Conservation (phyloP, 2,329 filamentous ascomycete genomes). For the Furcasterigmium sp. region DNA sequence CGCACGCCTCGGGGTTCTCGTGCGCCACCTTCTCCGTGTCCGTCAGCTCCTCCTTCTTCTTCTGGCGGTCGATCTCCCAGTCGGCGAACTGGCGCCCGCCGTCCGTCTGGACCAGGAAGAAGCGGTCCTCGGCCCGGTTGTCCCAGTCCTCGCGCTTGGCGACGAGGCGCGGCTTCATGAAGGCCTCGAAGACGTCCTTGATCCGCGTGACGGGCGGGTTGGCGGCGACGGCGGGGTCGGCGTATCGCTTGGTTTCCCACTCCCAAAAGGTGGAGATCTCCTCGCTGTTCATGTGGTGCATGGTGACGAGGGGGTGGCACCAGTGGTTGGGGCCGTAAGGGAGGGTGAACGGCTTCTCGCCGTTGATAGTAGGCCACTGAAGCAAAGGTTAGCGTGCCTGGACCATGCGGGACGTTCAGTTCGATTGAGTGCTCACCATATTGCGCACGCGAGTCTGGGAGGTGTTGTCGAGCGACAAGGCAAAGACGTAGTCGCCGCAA, state of each 20-base stretch:
- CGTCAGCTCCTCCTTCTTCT: constrained; percentile 22
- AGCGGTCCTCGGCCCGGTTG: constrained; percentile 40
- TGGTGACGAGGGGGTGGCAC: constrained; percentile 51
- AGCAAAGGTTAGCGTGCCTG: too few relatives aligned
- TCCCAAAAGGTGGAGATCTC: constrained; percentile 46
- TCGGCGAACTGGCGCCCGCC: constrained; percentile 20
- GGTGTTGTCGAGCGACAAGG: constrained; percentile 36
- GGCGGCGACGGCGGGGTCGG: constrained; percentile 10
- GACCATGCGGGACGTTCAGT: constrained; percentile 15
- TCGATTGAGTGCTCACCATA: too few relatives aligned
- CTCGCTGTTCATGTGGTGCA: constrained; percentile 48
- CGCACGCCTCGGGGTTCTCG: constrained; percentile 35
- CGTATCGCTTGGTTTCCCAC: constrained; percentile 39
- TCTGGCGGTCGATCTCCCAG: constrained; percentile 23
- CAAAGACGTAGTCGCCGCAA: constrained; percentile 48
- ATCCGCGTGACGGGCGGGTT: constrained; percentile 30
- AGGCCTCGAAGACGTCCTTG: constrained; percentile 41
- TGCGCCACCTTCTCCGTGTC: constrained; percentile 35
- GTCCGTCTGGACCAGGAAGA: constrained; percentile 29
- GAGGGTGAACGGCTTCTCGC: constrained; percentile 48
- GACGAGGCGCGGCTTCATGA: constrained; percentile 34
- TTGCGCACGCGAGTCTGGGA: constrained; percentile 34
- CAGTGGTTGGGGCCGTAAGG: constrained; percentile 41
- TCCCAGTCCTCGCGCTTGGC: constrained; percentile 43
- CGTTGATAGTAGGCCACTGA: constrained; percentile 48